These are phyloP conservation scores for Hypoxylon sp. DNA, from an alignment of 2,329 filamentous ascomycete genomes.

Conservation along the genomic window DNA sequence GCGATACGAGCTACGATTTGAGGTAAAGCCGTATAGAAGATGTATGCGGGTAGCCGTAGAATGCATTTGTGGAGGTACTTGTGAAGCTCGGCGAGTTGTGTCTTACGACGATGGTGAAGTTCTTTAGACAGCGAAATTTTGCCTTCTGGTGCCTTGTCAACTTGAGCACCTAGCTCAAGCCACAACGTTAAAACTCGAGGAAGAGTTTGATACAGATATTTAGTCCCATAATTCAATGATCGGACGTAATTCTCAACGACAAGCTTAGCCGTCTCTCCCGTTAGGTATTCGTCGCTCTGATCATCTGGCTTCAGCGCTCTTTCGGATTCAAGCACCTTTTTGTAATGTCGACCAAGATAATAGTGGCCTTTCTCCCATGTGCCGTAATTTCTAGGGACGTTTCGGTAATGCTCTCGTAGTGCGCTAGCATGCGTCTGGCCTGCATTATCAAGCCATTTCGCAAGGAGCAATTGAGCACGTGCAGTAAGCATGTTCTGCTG, in stretches of 20 bases:
- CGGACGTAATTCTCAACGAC: conserved; percentile 95
- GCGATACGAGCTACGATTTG: conserved; percentile 97
- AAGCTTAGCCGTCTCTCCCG: conserved; percentile 84
- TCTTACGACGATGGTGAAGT: conserved; percentile 70
- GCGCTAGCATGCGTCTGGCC: conserved; percentile 90
- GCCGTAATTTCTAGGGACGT: conserved; percentile 77
- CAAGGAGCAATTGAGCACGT: conserved; percentile 87
- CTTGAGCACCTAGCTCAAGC: conserved; percentile 88
- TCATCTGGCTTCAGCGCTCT: conserved; percentile 81
- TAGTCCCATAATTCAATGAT: conserved; percentile 89
- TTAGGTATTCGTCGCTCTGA: conserved; percentile 82
- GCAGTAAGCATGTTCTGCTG: conserved; percentile 76
- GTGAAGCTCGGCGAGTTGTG: conserved; percentile 79
- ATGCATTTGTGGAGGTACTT: conserved; percentile 85
- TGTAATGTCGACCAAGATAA: conserved; percentile 96
- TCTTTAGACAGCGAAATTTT: conserved; percentile 68
- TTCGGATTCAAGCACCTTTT: conserved; percentile 93
- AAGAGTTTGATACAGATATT: conserved; percentile 95
- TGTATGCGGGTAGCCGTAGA: conserved; percentile 77
- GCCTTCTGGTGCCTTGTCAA: conserved; percentile 73
- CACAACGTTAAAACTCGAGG: conserved; percentile 93
- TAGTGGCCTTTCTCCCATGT: conserved; percentile 98
- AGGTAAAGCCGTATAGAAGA: conserved; percentile 86
- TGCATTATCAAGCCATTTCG: conserved; percentile 97
- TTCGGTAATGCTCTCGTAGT: conserved; percentile 85